Evolutionary conservation across 306 rosid species (phyloP).

Genomic region (Calophaca sinica): DNA sequence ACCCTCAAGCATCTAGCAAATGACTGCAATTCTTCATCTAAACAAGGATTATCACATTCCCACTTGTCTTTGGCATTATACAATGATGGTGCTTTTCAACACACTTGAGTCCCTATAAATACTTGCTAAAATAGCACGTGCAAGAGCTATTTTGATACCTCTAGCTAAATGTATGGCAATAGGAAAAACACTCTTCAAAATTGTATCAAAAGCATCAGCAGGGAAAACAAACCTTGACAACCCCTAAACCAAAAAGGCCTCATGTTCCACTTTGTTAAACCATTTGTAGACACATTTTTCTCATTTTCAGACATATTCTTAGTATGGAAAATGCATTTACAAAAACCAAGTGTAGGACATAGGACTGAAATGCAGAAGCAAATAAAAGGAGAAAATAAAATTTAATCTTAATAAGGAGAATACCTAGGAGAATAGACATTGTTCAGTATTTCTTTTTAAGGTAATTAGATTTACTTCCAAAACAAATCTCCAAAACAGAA

Average conservation of each 20-base stretch:
- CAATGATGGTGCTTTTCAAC: slow-evolving; percentile 6
- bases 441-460: too few relatives aligned
- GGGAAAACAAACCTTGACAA: slow-evolving; percentile 62
- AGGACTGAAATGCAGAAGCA: too few relatives aligned
- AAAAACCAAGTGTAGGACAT: too few relatives aligned
- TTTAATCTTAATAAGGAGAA: too few relatives aligned
- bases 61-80: slow-evolving; percentile 34
- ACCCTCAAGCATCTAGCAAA: slow-evolving; percentile 52
- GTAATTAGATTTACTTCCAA: too few relatives aligned
- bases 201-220: not conserved
- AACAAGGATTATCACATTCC: slow-evolving; percentile 24
- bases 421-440: too few relatives aligned
- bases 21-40: slow-evolving; percentile 38
- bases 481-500: too few relatives aligned
- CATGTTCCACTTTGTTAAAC: slow-evolving; percentile 50
- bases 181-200: slow-evolving; percentile 44
- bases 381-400: too few relatives aligned
- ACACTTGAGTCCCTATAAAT: slow-evolving; percentile 52
- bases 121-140: slow-evolving; percentile 60
- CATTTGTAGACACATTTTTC: too few relatives aligned
- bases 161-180: slow-evolving; percentile 56
- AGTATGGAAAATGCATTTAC: too few relatives aligned
- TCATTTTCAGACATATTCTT: too few relatives aligned
- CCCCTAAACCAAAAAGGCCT: slow-evolving; percentile 58
- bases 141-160: slow-evolving; percentile 64